phyloP scores from a whole-genome alignment of 441 rosid genomes.

The Monsonia emarginata region DNA sequence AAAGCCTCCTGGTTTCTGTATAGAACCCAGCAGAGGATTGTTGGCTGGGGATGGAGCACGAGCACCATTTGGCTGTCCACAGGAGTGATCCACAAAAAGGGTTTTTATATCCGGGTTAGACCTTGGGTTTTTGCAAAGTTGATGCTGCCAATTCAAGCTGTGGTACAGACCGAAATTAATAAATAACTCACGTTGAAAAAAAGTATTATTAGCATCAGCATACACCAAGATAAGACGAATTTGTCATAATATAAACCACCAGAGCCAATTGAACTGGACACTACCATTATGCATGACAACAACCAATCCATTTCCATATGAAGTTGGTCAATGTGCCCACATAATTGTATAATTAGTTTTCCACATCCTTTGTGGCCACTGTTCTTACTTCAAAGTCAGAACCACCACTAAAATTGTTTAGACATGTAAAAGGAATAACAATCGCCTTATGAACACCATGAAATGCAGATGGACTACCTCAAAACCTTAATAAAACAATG shows the following conservation, averaged over 20 bases:
- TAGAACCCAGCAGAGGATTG: slow-evolving; percentile 51
- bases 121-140: slow-evolving; percentile 74
- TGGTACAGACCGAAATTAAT: background rate
- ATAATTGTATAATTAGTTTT: too few species aligned
- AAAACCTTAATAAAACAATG: too few species aligned
- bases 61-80: slow-evolving; percentile 65
- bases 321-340: too few species aligned
- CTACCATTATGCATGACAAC: background rate
- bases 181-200: slow-evolving; percentile 2
- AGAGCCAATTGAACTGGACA: background rate
- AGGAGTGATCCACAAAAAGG: slow-evolving; percentile 63
- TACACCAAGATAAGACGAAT: background rate
- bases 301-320: too few species aligned
- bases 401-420: background rate
- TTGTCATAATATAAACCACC: background rate
- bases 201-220: background rate
- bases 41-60: slow-evolving; percentile 67
- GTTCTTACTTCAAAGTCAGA: too few species aligned
- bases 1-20: slow-evolving; percentile 54
- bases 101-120: slow-evolving; percentile 73
- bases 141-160: slow-evolving; percentile 88
- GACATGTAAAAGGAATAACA: background rate
- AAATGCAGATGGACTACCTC: too few species aligned
- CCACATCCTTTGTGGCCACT: too few species aligned
- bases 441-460: background rate